These are phyloP conservation scores for Picea engelmannii DNA, from an alignment of 83 land plant genomes.

Conservation along the genomic window DNA sequence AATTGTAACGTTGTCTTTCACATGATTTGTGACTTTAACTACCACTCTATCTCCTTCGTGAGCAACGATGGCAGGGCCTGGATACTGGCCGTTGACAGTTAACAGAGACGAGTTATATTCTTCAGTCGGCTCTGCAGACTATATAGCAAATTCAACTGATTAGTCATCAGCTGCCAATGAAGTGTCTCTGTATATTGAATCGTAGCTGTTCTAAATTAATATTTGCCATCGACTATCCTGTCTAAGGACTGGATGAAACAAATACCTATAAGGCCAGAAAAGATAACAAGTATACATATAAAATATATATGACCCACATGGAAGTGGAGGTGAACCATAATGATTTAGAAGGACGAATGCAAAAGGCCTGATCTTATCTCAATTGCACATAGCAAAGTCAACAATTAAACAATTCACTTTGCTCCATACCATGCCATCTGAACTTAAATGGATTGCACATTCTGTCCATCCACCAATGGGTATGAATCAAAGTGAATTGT, in stretches of 20 bases:
- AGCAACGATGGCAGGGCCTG: conserved; percentile 26
- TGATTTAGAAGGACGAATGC: neutral
- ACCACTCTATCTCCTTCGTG: conserved; percentile 31
- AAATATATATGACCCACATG: neutral
- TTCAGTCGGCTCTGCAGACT: conserved; percentile 19
- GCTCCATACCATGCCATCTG: too few relatives aligned
- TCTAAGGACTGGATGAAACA: too few relatives aligned
- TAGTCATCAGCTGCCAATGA: neutral
- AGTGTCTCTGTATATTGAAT: neutral
- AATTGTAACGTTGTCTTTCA: conserved; percentile 26
- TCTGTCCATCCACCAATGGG: too few relatives aligned
- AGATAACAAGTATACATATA: neutral
- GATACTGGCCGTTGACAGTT: conserved; percentile 35
- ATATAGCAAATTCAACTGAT: neutral
- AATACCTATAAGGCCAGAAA: too few relatives aligned
- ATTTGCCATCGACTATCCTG: too few relatives aligned
- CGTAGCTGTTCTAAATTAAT: too few relatives aligned
- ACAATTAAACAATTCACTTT: too few relatives aligned
- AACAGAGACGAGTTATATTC: conserved; percentile 23
- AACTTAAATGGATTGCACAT: too few relatives aligned
- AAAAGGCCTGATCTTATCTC: neutral
- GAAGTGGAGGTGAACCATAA: neutral
- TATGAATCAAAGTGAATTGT: too few relatives aligned
- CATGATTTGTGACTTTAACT: conserved; percentile 22
- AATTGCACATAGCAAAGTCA: too few relatives aligned